These are phyloP conservation scores for Metarhizium rileyi DNA, from an alignment of 2,329 filamentous ascomycete species.

Conservation along the genomic window DNA sequence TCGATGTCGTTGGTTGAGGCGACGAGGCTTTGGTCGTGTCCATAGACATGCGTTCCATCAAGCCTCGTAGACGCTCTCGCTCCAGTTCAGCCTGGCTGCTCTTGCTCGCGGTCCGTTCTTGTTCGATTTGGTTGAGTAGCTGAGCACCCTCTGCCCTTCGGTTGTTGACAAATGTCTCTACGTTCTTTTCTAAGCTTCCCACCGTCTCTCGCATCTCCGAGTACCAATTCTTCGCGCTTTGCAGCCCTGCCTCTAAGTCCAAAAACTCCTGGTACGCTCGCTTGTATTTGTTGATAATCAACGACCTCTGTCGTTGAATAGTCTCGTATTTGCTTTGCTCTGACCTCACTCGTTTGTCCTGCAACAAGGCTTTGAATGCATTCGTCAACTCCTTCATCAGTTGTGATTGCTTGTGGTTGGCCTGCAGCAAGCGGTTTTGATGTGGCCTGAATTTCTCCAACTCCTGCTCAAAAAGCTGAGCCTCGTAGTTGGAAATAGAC, in stretches of 20 bases:
- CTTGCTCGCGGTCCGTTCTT: slow-evolving; percentile 56
- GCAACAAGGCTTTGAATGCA: slow-evolving; percentile 76
- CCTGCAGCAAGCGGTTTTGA: slow-evolving; percentile 82
- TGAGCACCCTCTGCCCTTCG: slow-evolving; percentile 83
- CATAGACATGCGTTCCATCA: slow-evolving; percentile 96
- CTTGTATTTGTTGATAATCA: slow-evolving; percentile 79
- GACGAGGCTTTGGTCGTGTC: slow-evolving; percentile 45
- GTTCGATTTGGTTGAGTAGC: slow-evolving; percentile 79
- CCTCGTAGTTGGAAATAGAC: slow-evolving; percentile 83
- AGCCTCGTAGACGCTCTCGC: slow-evolving; percentile 71
- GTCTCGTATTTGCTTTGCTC: slow-evolving; percentile 94
- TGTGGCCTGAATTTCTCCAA: slow-evolving; percentile 95
- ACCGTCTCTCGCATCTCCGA: slow-evolving; percentile 92
- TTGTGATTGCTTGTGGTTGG: slow-evolving; percentile 88
- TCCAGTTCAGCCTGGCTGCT: slow-evolving; percentile 64
- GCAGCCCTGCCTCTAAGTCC: slow-evolving; percentile 75
- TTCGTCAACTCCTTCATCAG: slow-evolving; percentile 91
- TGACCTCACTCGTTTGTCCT: slow-evolving; percentile 85
- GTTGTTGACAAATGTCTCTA: slow-evolving; percentile 95
- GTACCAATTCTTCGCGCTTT: slow-evolving; percentile 88
- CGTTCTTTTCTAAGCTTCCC: slow-evolving; percentile 86
- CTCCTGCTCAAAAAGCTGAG: slow-evolving; percentile 86
- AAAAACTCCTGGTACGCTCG: slow-evolving; percentile 88
- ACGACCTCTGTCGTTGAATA: slow-evolving; percentile 71
- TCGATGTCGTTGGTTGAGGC: slow-evolving; percentile 15